These are phyloP conservation scores for Knufia fluminis DNA, from an alignment of 2,329 filamentous ascomycete genomes.

Conservation along the genomic window DNA sequence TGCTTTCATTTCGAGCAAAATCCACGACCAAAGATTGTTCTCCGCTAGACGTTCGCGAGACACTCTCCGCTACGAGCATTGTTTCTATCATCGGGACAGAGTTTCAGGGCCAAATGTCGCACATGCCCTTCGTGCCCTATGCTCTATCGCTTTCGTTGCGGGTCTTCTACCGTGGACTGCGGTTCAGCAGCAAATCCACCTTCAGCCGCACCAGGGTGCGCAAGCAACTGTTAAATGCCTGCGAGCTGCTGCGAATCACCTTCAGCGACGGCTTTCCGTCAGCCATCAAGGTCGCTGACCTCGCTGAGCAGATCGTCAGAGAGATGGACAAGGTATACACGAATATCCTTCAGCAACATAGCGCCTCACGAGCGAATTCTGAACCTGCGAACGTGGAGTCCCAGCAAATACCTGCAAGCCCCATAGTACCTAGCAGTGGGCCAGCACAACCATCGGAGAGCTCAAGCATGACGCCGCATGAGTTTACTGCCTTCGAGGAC, in stretches of 20 bases:
- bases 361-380: background rate
- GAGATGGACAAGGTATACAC: background rate
- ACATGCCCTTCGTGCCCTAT: slow-evolving; percentile 53
- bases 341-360: background rate
- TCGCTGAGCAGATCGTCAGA: background rate
- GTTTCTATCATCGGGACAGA: slow-evolving; percentile 46
- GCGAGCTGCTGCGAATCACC: background rate
- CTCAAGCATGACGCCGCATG: too few species aligned
- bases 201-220: background rate
- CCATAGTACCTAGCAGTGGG: too few species aligned
- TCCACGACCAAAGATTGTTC: slow-evolving; percentile 29
- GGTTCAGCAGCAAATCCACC: slow-evolving; percentile 49
- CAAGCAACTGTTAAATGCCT: background rate
- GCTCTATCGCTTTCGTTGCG: slow-evolving; percentile 53
- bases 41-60: slow-evolving; percentile 50
- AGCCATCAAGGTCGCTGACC: background rate
- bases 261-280: slow-evolving; percentile 35
- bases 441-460: too few species aligned
- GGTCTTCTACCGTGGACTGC: slow-evolving; percentile 56
- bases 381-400: too few species aligned
- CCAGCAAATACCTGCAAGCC: background rate
- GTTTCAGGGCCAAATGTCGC: slow-evolving; percentile 36
- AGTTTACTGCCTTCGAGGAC: too few species aligned
- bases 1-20: slow-evolving; percentile 47
- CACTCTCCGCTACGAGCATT: slow-evolving; percentile 27